Base-by-base conservation (phyloP, 225 moss, liverwort and hornwort genomes). In the Polytrichum formosum region DNA sequence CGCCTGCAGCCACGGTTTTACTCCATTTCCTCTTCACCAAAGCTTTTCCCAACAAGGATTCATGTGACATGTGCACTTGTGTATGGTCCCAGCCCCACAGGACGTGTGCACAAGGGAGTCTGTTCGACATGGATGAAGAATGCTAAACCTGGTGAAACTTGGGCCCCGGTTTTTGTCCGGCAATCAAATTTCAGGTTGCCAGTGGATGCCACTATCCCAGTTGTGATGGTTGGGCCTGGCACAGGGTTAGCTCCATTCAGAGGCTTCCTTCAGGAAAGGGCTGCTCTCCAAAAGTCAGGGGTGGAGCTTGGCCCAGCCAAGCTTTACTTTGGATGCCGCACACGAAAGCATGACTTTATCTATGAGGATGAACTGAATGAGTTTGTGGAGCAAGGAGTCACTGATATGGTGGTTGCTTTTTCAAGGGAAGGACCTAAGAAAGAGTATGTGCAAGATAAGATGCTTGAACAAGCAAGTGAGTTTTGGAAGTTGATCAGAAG, bases 21-120 rank as follows among this genome's bases (percentile, higher is more conserved):
- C 75, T 98, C 97, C 46, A 98, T 98, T 64, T 98, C 97, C 0
- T 98, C 97, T n/a, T 94, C 97, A 5, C 91, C 97, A 2, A 84
- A 75, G 68, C 54, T 90, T 59, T 64, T 21, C 28, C 91, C 88
- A 0, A 70, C 73, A 2, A 77, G 82, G 29, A 92, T 98, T 55
- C 94, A 94, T 81, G 94, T 92, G 31, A 98, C 97, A 6, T 98
- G 97, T 64, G 94, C 97, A n/a, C 74, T 98, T 2, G 97, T 98
- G 0, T 31, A 85, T 25, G 94, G 94, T 3, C 54, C 78, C 5
- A 91, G 92, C 64, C 80, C 85, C 7, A 90, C 90, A 2, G 97
- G 92, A 1, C 92, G 90, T 55, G 71, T 92, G 3, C 93, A 94
- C 66, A 87, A 87, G 33, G 97, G 97, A 30, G 94, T 98, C 53